These are phyloP conservation scores for Effrenium voratum DNA, from an alignment of 73 alveolate species.

Conservation along the genomic window DNA sequence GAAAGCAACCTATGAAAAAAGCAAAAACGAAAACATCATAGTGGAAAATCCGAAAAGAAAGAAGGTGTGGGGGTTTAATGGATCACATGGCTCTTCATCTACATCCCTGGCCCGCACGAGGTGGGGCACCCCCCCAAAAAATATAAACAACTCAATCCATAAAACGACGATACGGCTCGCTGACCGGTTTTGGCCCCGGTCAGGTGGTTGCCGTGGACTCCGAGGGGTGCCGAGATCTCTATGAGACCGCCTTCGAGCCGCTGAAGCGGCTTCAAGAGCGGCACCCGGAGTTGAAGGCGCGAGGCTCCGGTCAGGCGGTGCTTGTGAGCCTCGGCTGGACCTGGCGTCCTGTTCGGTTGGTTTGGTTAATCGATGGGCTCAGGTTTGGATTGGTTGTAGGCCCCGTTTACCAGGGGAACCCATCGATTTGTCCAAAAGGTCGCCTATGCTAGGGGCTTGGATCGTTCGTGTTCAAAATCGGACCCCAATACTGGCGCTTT, in stretches of 20 bases:
- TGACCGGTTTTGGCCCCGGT: background rate
- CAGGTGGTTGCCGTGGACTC: background rate
- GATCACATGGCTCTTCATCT: too few relatives aligned
- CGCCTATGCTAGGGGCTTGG: too few relatives aligned
- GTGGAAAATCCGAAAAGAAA: too few relatives aligned
- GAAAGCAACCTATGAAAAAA: too few relatives aligned
- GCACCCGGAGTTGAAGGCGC: background rate
- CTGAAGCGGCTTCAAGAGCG: background rate
- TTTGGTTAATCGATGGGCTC: too few relatives aligned
- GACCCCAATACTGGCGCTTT: too few relatives aligned
- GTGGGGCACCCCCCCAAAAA: background rate
- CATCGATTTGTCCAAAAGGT: too few relatives aligned
- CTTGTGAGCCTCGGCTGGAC: background rate
- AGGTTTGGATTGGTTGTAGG: too few relatives aligned
- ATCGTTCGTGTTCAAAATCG: too few relatives aligned
- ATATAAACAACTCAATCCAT: background rate
- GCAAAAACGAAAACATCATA: too few relatives aligned
- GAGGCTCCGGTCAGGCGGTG: background rate
- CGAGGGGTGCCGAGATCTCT: background rate
- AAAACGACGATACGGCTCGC: background rate
- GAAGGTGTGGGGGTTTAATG: too few relatives aligned
- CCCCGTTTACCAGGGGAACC: too few relatives aligned
- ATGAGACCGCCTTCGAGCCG: conserved; percentile 2
- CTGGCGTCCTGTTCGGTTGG: background rate
- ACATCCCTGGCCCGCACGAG: background rate